Base-by-base conservation (phyloP, 2,329 filamentous ascomycete species). In the Ascochyta fabae region DNA sequence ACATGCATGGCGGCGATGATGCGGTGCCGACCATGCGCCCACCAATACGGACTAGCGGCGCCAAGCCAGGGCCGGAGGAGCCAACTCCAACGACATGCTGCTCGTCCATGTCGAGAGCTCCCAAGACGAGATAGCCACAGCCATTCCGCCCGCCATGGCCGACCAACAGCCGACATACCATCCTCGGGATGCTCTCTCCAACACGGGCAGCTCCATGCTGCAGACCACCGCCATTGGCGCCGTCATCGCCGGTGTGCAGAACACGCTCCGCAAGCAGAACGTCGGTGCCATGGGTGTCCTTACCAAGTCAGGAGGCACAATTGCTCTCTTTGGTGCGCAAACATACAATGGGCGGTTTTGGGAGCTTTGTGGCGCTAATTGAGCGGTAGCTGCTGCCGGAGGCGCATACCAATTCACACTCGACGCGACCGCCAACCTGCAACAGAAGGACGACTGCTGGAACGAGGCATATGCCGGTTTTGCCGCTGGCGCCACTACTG, bases 241-340 rank as follows among this genome's bases (percentile, higher is more conserved):
- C 72, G 83, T 92, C 76, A 75, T 89, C 58, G 89, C 91, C 46
- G 88, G 90, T 51, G 83, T 96, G 64, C 90, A 93, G 81, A 98
- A 96, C 81, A 91, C 92, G 56, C 84, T 97, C 67, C 84, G 88
- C 51, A 92, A 87, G 81, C 84, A 86, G 74, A 96, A 96, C 77
- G 82, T 95, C 64, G 91, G 92, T 67, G 84, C 88, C 59, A 86
- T 88, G 81, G 90, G 90, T 65, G 84, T 96, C 70, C 88, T 98
- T 74, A 90, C 90, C 42, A 86, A 87, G 70, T 88, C 87, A 53
- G 93, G 92, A 64, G 82, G 88, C 71, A 88, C 88, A 45, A 89
- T 94, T 72, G 89, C 80, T 58, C 73, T 84, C 58, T 86, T 86
- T 69, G 85, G 88, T 91, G 82, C 61, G 82, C 59, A 52, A 24